phyloP scores from a whole-genome alignment of 1,284 basidiomycete genomes.

The Kwoniella shivajii region DNA sequence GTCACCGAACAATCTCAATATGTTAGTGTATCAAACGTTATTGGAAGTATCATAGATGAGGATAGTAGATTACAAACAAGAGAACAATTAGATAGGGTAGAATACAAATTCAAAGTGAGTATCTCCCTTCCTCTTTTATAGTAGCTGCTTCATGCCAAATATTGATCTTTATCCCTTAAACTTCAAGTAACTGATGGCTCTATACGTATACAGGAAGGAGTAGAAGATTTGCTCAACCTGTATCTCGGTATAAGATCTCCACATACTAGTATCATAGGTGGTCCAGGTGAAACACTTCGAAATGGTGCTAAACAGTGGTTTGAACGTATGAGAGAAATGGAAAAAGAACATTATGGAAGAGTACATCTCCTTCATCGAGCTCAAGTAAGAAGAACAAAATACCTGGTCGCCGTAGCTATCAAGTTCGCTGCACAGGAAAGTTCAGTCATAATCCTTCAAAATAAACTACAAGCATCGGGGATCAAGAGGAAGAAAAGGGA shows the following conservation, averaged over 20 bases:
- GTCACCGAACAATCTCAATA: constrained; percentile 17
- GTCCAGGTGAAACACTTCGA: constrained; percentile 6
- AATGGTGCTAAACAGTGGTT: constrained; percentile 18
- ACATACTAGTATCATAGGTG: constrained; percentile 14
- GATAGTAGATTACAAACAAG: constrained; percentile 1
- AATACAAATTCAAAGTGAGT: constrained; percentile 19
- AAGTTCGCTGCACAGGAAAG: constrained; percentile 35
- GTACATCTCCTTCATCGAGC: not conserved
- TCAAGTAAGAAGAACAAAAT: constrained; percentile 13
- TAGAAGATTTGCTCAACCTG: constrained; percentile 17
- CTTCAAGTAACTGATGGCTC: not conserved
- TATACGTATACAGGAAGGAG: constrained; percentile 3
- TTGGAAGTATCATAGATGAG: constrained; percentile 24
- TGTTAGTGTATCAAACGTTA: constrained; percentile 13
- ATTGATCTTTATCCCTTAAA: not conserved
- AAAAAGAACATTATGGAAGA: constrained; percentile 4
- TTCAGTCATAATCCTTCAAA: constrained; percentile 28
- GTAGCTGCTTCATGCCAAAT: not conserved
- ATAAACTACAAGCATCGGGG: constrained; percentile 17
- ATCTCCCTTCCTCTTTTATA: not conserved
- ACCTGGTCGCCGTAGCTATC: constrained; percentile 32
- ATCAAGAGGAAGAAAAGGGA: constrained; percentile 1
- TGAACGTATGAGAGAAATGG: constrained; percentile 14
- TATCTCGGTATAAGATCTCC: constrained; percentile 19
- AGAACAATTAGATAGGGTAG: not conserved